A percentile compares a stretch with the other conserved stretches of the same genome.
Evolutionary conservation across 352 stramenopile genomes (phyloP).

Genomic region (Phytopythium delawarense): DNA sequence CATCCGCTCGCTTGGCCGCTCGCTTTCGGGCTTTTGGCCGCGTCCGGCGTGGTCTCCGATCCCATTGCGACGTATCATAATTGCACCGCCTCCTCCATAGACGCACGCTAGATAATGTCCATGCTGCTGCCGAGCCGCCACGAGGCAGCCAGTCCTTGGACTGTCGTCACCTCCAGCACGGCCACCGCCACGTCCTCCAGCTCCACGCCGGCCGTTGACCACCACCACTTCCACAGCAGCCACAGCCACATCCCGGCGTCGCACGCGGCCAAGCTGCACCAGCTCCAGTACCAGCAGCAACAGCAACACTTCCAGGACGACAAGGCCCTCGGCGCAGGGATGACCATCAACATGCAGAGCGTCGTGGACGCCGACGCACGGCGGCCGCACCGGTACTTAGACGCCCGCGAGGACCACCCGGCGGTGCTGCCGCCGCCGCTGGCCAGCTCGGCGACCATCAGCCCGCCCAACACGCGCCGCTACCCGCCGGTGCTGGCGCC

Average conservation of each 20-base stretch:
- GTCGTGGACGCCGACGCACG: conserved; percentile 5
- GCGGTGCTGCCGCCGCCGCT: conserved; percentile 23
- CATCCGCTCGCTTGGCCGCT: neutral
- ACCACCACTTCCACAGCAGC: neutral
- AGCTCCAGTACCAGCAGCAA: neutral
- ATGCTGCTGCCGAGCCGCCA: conserved; percentile 1
- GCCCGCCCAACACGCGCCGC: conserved; percentile 36
- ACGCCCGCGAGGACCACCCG: neutral
- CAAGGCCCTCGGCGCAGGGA: neutral
- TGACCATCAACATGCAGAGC: conserved; percentile 10
- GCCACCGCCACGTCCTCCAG: neutral
- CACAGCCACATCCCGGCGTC: neutral
- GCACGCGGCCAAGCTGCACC: neutral
- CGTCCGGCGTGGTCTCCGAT: neutral
- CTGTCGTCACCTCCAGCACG: neutral
- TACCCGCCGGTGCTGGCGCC: conserved; percentile 36
- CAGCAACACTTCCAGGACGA: neutral
- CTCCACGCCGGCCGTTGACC: neutral
- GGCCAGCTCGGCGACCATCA: conserved; percentile 35
- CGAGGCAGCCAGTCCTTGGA: neutral
- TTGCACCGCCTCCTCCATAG: neutral
- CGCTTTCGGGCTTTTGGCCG: no score
- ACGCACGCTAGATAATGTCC: conserved; percentile 1
- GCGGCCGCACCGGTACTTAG: neutral
- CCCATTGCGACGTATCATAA: neutral